Evolutionary conservation across 305 asterid species (phyloP).

Genomic region (Nicotiana rustica): DNA sequence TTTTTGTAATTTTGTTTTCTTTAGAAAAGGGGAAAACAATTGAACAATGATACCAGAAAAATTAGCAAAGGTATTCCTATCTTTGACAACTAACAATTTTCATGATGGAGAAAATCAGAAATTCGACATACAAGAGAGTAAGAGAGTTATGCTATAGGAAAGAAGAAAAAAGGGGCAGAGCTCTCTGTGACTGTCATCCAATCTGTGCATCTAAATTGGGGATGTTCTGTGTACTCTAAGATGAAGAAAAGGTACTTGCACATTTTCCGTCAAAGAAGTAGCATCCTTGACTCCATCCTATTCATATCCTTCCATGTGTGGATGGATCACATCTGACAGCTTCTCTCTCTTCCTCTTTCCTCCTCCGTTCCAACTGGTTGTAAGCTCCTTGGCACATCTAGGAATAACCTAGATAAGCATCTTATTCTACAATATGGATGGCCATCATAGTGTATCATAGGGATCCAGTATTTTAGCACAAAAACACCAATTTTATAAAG

Average conservation of each 20-base stretch:
- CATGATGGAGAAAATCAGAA: background rate
- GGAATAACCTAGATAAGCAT: constrained; percentile 14
- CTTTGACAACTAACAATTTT: background rate
- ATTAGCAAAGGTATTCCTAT: constrained; percentile 7
- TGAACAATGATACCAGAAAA: constrained; percentile 16
- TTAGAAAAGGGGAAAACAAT: background rate
- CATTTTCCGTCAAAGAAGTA: constrained; percentile 21
- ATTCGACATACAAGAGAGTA: constrained; percentile 16
- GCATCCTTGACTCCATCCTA: constrained; percentile 14
- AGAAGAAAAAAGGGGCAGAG: background rate
- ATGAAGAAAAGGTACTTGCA: constrained; percentile 10
- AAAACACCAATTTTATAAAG: background rate
- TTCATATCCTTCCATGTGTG: background rate
- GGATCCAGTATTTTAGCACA: constrained; percentile 18
- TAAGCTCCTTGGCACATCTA: constrained; percentile 5
- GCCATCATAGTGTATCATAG: background rate
- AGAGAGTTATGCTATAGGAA: background rate
- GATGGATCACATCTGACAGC: background rate
- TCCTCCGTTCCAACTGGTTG: constrained; percentile 16
- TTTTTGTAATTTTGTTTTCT: constrained; percentile 25
- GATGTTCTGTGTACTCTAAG: constrained; percentile 21
- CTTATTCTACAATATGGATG: background rate
- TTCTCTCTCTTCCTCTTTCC: constrained; percentile 1
- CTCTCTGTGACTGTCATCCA: constrained; percentile 4
- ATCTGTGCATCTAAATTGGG: constrained; percentile 9